These are phyloP conservation scores for Citrus glauca DNA, from an alignment of 345 rosid species.

Conservation along the genomic window DNA sequence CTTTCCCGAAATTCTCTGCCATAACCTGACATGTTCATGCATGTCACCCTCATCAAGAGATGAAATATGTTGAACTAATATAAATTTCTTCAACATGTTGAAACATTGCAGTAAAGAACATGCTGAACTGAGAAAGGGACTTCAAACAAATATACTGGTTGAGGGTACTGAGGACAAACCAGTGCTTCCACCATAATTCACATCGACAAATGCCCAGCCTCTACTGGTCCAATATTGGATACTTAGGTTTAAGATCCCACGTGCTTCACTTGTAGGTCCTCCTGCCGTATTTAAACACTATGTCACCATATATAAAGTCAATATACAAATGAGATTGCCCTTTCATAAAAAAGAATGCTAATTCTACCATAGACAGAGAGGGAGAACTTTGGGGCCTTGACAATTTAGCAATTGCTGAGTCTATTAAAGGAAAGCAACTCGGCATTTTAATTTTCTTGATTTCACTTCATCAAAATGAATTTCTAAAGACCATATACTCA, in stretches of 20 bases:
- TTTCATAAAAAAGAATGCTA: neutral
- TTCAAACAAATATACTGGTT: neutral
- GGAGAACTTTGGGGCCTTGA: neutral
- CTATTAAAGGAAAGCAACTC: neutral
- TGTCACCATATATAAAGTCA: neutral
- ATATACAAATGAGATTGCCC: neutral
- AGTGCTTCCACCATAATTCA: slow-evolving; percentile 98
- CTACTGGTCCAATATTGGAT: slow-evolving; percentile 97
- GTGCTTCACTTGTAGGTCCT: slow-evolving; percentile 88
- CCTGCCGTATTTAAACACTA: slow-evolving; percentile 42
- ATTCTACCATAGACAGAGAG: neutral
- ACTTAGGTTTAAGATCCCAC: slow-evolving; percentile 62
- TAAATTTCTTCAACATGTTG: neutral
- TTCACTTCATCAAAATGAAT: neutral
- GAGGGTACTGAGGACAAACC: slow-evolving; percentile 48
- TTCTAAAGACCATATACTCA: neutral
- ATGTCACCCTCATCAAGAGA: slow-evolving; percentile 5
- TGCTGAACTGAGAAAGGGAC: neutral
- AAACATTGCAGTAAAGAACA: neutral
- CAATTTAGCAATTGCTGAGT: neutral
- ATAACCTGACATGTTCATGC: slow-evolving; percentile 48
- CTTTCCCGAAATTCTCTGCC: slow-evolving; percentile 95
- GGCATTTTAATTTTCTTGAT: neutral
- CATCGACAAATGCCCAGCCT: slow-evolving; percentile 98
- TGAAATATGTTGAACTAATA: neutral